Evolutionary conservation across 1,139 yeast species (phyloP).

Genomic region (Hanseniaspora gamundiae): DNA sequence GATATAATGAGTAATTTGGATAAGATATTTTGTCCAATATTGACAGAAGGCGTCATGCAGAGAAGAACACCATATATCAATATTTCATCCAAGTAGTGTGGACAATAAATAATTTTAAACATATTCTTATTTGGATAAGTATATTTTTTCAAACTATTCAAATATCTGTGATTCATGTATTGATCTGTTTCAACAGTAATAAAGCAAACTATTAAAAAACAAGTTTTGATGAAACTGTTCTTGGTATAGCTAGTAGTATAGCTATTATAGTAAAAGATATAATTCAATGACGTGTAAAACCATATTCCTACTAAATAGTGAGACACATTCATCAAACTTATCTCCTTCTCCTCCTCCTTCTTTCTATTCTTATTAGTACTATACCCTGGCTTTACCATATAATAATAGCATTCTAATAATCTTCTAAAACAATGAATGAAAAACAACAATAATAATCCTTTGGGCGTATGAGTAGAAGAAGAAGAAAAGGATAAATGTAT

Average conservation of each 20-base stretch:
- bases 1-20: constrained; percentile 14
- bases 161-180: constrained; percentile 41
- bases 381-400: constrained; percentile 17
- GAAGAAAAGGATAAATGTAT: constrained; percentile 5
- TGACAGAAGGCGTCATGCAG: constrained; percentile 9
- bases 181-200: constrained; percentile 42
- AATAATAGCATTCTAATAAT: constrained; percentile 45
- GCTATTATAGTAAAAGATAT: constrained; percentile 21
- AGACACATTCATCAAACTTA: constrained; percentile 54
- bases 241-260: too few species aligned
- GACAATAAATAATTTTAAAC: constrained; percentile 47
- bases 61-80: constrained; percentile 40
- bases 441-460: constrained; percentile 16
- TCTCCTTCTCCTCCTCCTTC: constrained; percentile 26
- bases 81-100: constrained; percentile 76
- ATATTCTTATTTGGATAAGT: constrained; percentile 44
- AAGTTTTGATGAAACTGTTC: too few species aligned
- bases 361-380: background rate
- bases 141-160: constrained; percentile 55
- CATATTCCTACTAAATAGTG: constrained; percentile 68
- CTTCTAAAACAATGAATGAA: constrained; percentile 34
- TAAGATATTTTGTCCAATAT: background rate
- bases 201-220: constrained; percentile 25
- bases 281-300: constrained; percentile 41
- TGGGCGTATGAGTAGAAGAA: too few species aligned